Base-by-base conservation (phyloP, 2,329 filamentous ascomycete species). In the Furcasterigmium sp. region DNA sequence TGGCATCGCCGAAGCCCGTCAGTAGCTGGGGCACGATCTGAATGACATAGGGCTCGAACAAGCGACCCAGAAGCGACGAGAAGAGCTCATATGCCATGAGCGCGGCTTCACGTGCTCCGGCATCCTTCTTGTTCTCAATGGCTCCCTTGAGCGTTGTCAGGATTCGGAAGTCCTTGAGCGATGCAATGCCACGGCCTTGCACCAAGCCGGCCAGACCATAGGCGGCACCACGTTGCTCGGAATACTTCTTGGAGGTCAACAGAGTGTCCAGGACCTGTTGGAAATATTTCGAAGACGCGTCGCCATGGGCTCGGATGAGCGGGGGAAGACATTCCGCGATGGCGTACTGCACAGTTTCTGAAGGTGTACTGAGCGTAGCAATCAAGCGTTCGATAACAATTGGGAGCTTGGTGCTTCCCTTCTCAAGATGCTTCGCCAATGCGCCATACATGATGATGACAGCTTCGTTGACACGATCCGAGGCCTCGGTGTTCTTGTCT, bases 371-470 rank as follows among this genome's bases (percentile, higher is more conserved):
- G 36, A 98, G 72, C 7, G 94, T 96, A 18, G 82, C 80, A 44
- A 98, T 75, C 18, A 98, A 73, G 49, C 90, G 82, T 53, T 91
- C 84, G 40, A 98, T 84, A 37, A 98, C 93, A 44, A 85, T 82
- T 1, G 91, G 89, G 39, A 97, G 80, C 56, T 94, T 91, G 51
- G 81, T 69, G 61, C 98, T 93, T n/a, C 90, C 89, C 8, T 82
- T 67, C 52, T 86, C 80, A 46, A 98, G 69, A 70, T 98, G 93
- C 41, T 87, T 82, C 35, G 91, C 93, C 29, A 98, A 70, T 41
- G 94, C 91, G 60, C 93, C 93, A 56, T 98, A 98, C 61, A 98
- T 85, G 54, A 98, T 93, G 53, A 98, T 91, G 41, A 98, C 91
- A 15, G 94, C 93, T 66, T 98, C 93, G 54, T 96, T 96, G 50